phyloP scores from a whole-genome alignment of 768 basidiomycete species.

The Lyophyllum decastes region DNA sequence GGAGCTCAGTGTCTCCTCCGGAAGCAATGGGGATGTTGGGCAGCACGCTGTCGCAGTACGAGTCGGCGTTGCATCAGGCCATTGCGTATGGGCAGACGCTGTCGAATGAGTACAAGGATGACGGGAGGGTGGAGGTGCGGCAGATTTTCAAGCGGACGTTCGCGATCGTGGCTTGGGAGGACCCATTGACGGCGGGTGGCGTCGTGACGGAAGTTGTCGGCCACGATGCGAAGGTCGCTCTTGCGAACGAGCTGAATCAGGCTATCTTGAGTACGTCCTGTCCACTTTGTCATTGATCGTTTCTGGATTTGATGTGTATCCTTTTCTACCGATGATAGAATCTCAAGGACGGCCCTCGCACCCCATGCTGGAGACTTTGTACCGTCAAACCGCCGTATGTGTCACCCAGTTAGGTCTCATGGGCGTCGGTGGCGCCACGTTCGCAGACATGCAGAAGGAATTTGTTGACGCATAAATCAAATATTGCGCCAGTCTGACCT shows the following conservation, averaged over 20 bases:
- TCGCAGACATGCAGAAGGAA: slow-evolving; percentile 78
- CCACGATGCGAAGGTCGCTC: slow-evolving; percentile 58
- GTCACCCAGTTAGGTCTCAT: slow-evolving; percentile 70
- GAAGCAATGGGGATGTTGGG: slow-evolving; percentile 19
- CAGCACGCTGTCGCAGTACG: slow-evolving; percentile 39
- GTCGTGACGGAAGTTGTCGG: slow-evolving; percentile 69
- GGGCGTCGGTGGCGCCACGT: slow-evolving; percentile 78
- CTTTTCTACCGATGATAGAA: slow-evolving; percentile 39
- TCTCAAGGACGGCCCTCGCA: slow-evolving; percentile 75
- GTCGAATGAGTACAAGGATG: slow-evolving; percentile 66
- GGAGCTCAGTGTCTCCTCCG: slow-evolving; percentile 2
- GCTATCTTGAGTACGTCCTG: slow-evolving; percentile 72
- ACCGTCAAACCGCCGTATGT: slow-evolving; percentile 71
- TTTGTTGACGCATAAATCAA: slow-evolving; percentile 50
- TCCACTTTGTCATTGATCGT: not conserved
- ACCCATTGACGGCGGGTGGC: slow-evolving; percentile 68
- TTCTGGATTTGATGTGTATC: not conserved
- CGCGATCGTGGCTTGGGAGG: slow-evolving; percentile 77
- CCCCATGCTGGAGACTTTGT: slow-evolving; percentile 75
- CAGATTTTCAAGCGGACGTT: slow-evolving; percentile 73
- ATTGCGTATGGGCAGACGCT: slow-evolving; percentile 75
- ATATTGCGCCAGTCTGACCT: not conserved
- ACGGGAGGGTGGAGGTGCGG: slow-evolving; percentile 63
- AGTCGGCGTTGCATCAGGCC: slow-evolving; percentile 62
- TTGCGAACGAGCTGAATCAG: slow-evolving; percentile 79